A percentile compares a stretch with the other conserved stretches of the same genome.
These are phyloP conservation scores for Phytophthora citrophthora DNA, from an alignment of 352 stramenopile species.

Conservation along the genomic window DNA sequence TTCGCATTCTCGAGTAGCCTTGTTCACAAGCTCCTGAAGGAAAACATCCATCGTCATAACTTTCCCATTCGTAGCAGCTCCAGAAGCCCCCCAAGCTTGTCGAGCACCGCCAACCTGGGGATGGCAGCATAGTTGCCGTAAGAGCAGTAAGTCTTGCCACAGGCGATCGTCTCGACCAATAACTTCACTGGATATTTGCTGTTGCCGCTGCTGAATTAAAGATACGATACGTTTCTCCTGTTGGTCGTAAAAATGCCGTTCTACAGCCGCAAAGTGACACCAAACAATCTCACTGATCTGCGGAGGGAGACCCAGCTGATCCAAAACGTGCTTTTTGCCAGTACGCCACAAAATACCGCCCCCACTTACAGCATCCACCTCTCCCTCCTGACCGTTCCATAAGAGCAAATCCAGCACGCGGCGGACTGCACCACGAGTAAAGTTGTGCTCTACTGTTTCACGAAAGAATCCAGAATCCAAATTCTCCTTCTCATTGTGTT, in stretches of 20 bases:
- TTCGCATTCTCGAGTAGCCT: constrained; percentile 79
- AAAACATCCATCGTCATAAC: constrained; percentile 88
- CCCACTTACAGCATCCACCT: constrained; percentile 10
- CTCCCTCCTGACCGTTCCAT: constrained; percentile 34
- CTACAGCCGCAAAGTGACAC: constrained; percentile 78
- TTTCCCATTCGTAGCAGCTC: constrained; percentile 11
- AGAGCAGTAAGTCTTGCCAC: constrained; percentile 72
- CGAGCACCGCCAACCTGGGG: constrained; percentile 80
- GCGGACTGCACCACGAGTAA: constrained; percentile 42
- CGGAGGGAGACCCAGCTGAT: constrained; percentile 63
- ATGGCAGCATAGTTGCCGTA: constrained; percentile 94
- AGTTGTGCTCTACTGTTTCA: constrained; percentile 43
- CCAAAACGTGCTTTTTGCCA: constrained; percentile 72
- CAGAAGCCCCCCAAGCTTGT: constrained; percentile 19
- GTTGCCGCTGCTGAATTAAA: constrained; percentile 38
- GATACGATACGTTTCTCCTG: constrained; percentile 62
- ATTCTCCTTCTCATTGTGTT: constrained; percentile 30
- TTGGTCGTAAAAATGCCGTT: constrained; percentile 79
- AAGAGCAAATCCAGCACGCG: constrained; percentile 61
- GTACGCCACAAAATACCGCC: constrained; percentile 80
- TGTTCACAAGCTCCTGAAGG: constrained; percentile 67
- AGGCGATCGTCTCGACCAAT: constrained; percentile 53
- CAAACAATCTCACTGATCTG: constrained; percentile 67
- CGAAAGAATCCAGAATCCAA: constrained; percentile 42
- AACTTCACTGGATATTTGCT: constrained; percentile 8